Evolutionary conservation across 805 yeast species (phyloP).

Genomic region (Candida ficus): DNA sequence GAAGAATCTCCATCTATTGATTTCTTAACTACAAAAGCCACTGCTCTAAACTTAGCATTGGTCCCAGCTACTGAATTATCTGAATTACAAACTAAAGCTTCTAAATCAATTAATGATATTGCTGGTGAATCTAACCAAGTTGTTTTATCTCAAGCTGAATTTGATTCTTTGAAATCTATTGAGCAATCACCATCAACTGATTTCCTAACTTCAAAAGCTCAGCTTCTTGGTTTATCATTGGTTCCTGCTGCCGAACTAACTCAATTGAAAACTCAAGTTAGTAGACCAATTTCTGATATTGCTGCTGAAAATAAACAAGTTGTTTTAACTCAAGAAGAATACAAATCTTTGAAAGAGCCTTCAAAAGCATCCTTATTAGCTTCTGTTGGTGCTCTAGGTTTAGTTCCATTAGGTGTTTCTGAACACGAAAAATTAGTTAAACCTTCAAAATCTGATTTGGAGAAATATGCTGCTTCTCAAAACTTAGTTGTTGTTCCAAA

Average conservation of each 20-base stretch:
- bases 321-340: slow-evolving; percentile 14
- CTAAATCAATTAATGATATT: slow-evolving; percentile 1
- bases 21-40: slow-evolving; percentile 5
- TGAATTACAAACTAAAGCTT: not conserved
- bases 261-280: slow-evolving; percentile 6
- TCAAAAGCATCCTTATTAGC: slow-evolving; percentile 10
- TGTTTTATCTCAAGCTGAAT: slow-evolving; percentile 11
- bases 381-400: slow-evolving; percentile 7
- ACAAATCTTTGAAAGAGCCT: slow-evolving; percentile 14
- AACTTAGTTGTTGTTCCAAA: slow-evolving; percentile 7
- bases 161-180: slow-evolving; percentile 10
- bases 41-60: slow-evolving; percentile 6
- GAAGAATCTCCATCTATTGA: slow-evolving; percentile 4
- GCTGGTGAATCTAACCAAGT: not conserved
- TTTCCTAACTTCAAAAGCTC: slow-evolving; percentile 4
- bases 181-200: slow-evolving; percentile 3
- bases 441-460: slow-evolving; percentile 7
- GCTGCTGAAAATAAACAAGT: slow-evolving; percentile 11
- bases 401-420: slow-evolving; percentile 4
- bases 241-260: slow-evolving; percentile 8
- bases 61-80: slow-evolving; percentile 15
- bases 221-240: slow-evolving; percentile 6
- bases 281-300: slow-evolving; percentile 7
- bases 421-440: slow-evolving; percentile 7
- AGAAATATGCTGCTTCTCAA: slow-evolving; percentile 6